A percentile compares a stretch with the other conserved stretches of the same genome.
Conservation (phyloP, 495 filamentous ascomycete species). For the Aspergillus baeticus region DNA sequence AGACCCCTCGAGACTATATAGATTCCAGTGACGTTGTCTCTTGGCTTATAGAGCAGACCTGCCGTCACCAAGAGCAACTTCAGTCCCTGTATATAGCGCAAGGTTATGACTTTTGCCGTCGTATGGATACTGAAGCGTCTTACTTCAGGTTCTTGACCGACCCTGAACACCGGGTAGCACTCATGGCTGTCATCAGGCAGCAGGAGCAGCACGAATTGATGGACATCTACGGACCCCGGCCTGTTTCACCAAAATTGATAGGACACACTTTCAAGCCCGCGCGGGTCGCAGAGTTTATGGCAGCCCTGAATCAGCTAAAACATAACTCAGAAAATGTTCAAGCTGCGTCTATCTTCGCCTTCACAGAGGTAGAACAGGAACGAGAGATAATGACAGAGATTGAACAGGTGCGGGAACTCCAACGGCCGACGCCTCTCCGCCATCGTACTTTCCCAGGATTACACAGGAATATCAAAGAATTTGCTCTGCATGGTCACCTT, state of each 20-base stretch:
- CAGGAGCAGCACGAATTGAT: too few relatives aligned
- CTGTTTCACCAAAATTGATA: too few relatives aligned
- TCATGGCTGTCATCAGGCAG: conserved; percentile 36
- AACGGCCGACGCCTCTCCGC: conserved; percentile 35
- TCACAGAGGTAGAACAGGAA: conserved; percentile 54
- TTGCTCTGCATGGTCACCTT: conserved; percentile 36
- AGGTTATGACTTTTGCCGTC: conserved; percentile 53
- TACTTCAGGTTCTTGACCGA: conserved; percentile 32
- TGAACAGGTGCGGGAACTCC: conserved; percentile 39
- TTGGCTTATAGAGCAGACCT: conserved; percentile 64
- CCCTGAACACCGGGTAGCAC: conserved; percentile 27
- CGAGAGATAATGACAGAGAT: conserved; percentile 35
- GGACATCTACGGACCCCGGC: too few relatives aligned
- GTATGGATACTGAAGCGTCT: conserved; percentile 23
- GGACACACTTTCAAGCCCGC: conserved; percentile 37
- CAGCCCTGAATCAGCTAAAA: background rate
- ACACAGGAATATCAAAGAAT: conserved; percentile 34
- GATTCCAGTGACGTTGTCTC: conserved; percentile 53
- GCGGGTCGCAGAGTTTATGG: background rate
- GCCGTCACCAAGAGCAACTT: conserved; percentile 49
- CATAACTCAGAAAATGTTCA: too few relatives aligned
- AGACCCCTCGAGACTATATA: background rate
- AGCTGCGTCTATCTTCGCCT: too few relatives aligned
- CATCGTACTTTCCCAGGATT: conserved; percentile 31
- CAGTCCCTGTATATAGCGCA: conserved; percentile 57